Evolutionary conservation across 371 early-diverging fungal species (phyloP).

Genomic region (Batkoa obscura): DNA sequence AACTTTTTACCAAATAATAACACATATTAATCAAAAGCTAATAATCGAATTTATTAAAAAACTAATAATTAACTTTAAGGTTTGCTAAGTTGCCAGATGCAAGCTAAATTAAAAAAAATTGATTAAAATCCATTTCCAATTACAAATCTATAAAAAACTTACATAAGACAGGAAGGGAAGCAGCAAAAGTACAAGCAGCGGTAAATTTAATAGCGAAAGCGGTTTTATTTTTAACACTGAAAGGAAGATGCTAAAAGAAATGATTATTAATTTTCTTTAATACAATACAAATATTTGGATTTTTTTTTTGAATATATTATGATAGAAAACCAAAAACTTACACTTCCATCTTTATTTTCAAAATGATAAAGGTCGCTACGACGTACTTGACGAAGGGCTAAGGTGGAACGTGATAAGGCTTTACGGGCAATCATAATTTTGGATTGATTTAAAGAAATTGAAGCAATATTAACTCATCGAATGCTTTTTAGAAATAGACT

Average conservation of each 20-base stretch:
- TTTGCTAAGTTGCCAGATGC: conserved; percentile 4
- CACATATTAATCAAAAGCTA: no score
- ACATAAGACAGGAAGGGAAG: conserved; percentile 2
- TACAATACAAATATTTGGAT: neutral
- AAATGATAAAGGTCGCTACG: conserved; percentile 29
- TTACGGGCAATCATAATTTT: conserved; percentile 24
- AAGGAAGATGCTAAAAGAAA: conserved; percentile 4
- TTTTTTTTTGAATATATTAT: no score
- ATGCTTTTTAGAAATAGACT: no score
- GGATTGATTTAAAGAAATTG: no score
- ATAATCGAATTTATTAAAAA: no score
- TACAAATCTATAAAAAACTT: neutral
- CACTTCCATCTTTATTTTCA: conserved; percentile 21
- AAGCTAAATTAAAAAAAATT: neutral
- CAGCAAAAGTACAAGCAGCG: neutral
- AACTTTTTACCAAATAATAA: no score
- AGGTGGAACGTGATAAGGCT: conserved; percentile 17
- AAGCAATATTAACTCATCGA: no score
- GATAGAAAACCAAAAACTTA: no score
- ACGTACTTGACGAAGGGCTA: conserved; percentile 17
- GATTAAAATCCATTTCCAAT: neutral
- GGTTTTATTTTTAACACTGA: neutral
- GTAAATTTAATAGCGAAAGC: conserved; percentile 4
- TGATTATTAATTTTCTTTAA: neutral
- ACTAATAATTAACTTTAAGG: no score